A percentile compares a stretch with the other conserved stretches of the same genome.
Evolutionary conservation across 1,284 basidiomycete genomes (phyloP).

Genomic region (Pseudozyma sp.): DNA sequence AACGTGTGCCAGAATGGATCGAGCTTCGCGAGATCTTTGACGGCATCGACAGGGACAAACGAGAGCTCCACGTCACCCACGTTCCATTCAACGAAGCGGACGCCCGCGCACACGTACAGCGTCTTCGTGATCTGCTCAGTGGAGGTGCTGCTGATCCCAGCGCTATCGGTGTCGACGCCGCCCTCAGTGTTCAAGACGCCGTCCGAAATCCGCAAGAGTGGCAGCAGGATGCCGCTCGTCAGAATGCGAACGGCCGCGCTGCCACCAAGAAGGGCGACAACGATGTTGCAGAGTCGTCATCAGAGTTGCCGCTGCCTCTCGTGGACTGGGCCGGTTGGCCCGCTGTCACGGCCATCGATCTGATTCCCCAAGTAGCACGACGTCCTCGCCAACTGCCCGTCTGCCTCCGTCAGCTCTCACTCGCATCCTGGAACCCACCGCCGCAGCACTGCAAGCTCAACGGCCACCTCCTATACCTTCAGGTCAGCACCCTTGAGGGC

Average conservation of each 20-base stretch:
- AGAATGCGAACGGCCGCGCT: constrained; percentile 28
- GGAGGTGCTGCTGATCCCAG: constrained; percentile 70
- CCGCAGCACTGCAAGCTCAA: constrained; percentile 72
- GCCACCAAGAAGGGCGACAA: constrained; percentile 29
- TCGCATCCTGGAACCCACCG: constrained; percentile 75
- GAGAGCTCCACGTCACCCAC: constrained; percentile 62
- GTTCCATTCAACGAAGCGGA: constrained; percentile 72
- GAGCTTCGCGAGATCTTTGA: constrained; percentile 64
- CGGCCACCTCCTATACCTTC: constrained; percentile 74
- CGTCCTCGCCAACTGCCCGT: constrained; percentile 62
- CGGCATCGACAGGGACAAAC: constrained; percentile 53
- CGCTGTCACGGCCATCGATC: constrained; percentile 58
- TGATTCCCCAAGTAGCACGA: constrained; percentile 65
- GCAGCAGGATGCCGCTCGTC: constrained; percentile 40
- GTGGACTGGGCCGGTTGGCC: constrained; percentile 70
- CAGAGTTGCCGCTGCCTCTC: constrained; percentile 51
- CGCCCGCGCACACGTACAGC: constrained; percentile 71
- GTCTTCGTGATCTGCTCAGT: constrained; percentile 71
- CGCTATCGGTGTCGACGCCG: constrained; percentile 70
- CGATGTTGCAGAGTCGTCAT: constrained; percentile 3
- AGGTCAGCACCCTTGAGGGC: constrained; percentile 73
- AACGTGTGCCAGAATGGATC: constrained; percentile 62
- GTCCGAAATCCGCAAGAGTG: constrained; percentile 70
- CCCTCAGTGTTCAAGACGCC: constrained; percentile 71
- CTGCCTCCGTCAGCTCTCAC: constrained; percentile 71